Conservation (phyloP, 345 rosid species). For the Noccaea caerulescens region DNA sequence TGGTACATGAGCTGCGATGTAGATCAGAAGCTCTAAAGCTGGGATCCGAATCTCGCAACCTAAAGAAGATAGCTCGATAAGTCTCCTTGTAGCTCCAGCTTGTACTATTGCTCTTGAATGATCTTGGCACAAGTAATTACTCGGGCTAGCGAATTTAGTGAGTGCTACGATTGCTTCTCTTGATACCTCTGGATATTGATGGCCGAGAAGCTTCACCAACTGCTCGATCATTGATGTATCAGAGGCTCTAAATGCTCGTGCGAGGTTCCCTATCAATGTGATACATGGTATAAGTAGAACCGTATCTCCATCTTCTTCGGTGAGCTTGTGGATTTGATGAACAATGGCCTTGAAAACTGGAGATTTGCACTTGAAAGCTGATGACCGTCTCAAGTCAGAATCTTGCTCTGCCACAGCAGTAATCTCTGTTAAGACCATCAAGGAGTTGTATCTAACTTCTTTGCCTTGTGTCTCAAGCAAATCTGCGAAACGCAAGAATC, state of each 20-base stretch:
- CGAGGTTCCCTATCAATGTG: conserved; percentile 73
- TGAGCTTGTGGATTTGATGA: conserved; percentile 61
- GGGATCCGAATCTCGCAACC: conserved; percentile 61
- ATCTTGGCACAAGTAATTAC: conserved; percentile 73
- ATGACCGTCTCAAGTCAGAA: conserved; percentile 66
- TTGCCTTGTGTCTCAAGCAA: conserved; percentile 65
- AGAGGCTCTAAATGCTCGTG: conserved; percentile 80
- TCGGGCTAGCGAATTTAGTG: conserved; percentile 65
- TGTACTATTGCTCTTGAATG: conserved; percentile 74
- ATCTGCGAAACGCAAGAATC: conserved; percentile 64
- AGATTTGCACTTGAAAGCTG: conserved; percentile 79
- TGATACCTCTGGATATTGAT: conserved; percentile 60
- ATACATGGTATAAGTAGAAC: conserved; percentile 68
- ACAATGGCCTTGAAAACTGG: conserved; percentile 79
- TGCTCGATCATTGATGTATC: conserved; percentile 74
- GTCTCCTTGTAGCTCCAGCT: conserved; percentile 72
- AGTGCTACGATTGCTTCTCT: conserved; percentile 72
- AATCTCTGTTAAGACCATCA: conserved; percentile 81
- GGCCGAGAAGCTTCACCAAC: conserved; percentile 78
- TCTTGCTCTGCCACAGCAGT: conserved; percentile 75
- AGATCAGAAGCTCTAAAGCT: conserved; percentile 62
- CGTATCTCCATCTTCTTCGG: conserved; percentile 56
- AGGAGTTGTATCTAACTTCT: conserved; percentile 64
- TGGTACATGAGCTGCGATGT: conserved; percentile 68
- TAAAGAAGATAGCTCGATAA: conserved; percentile 73